Conservation (phyloP, 2,329 filamentous ascomycete species). For the Claviceps pusilla region DNA sequence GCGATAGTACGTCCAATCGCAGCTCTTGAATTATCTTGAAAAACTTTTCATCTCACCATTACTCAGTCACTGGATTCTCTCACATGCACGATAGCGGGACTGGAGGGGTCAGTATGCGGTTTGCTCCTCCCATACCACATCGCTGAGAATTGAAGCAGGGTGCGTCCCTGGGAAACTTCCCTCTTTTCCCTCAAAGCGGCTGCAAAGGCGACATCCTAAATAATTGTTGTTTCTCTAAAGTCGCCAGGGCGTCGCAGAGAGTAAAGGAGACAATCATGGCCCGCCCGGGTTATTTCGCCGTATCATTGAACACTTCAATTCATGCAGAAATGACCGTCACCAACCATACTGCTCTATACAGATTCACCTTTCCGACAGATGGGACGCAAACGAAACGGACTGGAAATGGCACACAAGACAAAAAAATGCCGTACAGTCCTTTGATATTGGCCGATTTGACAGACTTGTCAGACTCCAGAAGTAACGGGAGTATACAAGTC, state of each 20-base stretch:
- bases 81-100: slow-evolving; percentile 18
- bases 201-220: slow-evolving; percentile 29
- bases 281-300: slow-evolving; percentile 45
- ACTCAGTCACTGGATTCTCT: slow-evolving; percentile 15
- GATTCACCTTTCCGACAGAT: slow-evolving; percentile 38
- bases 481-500: slow-evolving; percentile 10
- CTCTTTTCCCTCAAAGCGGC: slow-evolving; percentile 32
- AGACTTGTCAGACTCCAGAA: slow-evolving; percentile 29
- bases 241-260: slow-evolving; percentile 30
- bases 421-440: slow-evolving; percentile 21
- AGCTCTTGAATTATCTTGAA: neutral
- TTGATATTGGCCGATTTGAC: slow-evolving; percentile 44
- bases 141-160: slow-evolving; percentile 8
- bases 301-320: slow-evolving; percentile 41
- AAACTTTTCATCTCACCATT: neutral
- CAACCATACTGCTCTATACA: slow-evolving; percentile 44
- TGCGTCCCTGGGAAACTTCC: slow-evolving; percentile 37
- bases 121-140: neutral
- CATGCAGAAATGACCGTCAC: slow-evolving; percentile 48
- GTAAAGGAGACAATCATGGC: slow-evolving; percentile 37
- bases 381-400: slow-evolving; percentile 9
- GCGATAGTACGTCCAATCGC: slow-evolving; percentile 7
- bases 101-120: slow-evolving; percentile 15
- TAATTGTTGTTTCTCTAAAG: slow-evolving; percentile 36
- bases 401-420: neutral